Evolutionary conservation across 2,329 filamentous ascomycete species (phyloP).

Genomic region (Clathrospora elynae): DNA sequence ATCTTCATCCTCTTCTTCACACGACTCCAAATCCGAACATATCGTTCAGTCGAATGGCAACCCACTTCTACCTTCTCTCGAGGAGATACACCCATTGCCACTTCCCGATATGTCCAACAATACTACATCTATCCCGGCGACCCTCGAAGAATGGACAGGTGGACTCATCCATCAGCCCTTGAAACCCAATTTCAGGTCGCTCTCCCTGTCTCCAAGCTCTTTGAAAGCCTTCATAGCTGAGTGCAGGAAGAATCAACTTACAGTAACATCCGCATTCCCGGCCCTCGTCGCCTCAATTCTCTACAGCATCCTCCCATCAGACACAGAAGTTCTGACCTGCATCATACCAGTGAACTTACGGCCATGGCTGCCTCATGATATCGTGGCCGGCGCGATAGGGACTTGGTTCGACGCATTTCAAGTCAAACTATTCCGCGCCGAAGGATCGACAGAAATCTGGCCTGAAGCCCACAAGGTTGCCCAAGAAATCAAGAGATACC

Average conservation of each 20-base stretch:
- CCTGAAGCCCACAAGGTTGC: not conserved
- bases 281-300: slow-evolving; percentile 44
- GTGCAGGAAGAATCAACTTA: slow-evolving; percentile 45
- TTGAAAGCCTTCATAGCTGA: slow-evolving; percentile 33
- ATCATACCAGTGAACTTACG: slow-evolving; percentile 47
- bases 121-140: not conserved
- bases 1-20: slow-evolving; percentile 8
- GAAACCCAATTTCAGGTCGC: slow-evolving; percentile 32
- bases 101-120: slow-evolving; percentile 32
- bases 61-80: slow-evolving; percentile 48
- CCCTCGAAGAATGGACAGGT: slow-evolving; percentile 31
- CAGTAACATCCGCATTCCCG: slow-evolving; percentile 47
- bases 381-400: slow-evolving; percentile 25
- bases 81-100: slow-evolving; percentile 46
- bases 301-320: slow-evolving; percentile 39
- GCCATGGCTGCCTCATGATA: slow-evolving; percentile 29
- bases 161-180: slow-evolving; percentile 19
- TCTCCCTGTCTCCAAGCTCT: slow-evolving; percentile 37
- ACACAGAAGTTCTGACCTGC: slow-evolving; percentile 37
- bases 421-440: slow-evolving; percentile 3
- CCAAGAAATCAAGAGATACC: slow-evolving; percentile 6
- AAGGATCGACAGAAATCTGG: not conserved
- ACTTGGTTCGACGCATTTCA: slow-evolving; percentile 19
- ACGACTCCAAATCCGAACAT: slow-evolving; percentile 2
- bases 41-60: not conserved